Evolutionary conservation across 345 rosid genomes (phyloP), one percentile per base, ranked within the genome.

Genomic region (Lepidium didymum): DNA sequence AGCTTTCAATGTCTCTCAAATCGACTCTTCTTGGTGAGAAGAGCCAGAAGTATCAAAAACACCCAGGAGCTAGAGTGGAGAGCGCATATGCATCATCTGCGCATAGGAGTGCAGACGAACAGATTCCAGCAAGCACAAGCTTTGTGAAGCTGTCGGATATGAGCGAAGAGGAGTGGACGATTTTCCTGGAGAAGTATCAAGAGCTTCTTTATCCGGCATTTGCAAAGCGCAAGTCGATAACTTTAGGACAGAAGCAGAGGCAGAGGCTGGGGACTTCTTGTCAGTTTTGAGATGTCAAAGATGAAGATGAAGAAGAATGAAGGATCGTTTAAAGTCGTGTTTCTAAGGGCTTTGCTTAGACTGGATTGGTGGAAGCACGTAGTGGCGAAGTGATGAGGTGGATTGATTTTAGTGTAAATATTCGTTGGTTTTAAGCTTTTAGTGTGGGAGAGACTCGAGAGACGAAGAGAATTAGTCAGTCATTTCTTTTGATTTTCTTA

Each of bases 81-180:
- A 80, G 79, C 51, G 81, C 85, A 38, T 80, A 77, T 64, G 68
- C 77, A 27, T 86, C 87, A 46, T 83, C 88, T 33, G 96, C 90
- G 40, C 92, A 88, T 21, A 80, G 90, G 76, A 94, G 97, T 80
- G 97, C 97, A 8, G 88, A 86, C 19, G 96, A 89, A 81, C 97
- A 83, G 83, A 89, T 87, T 33, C 97, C 96, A 46, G 82, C 86
- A 1, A 85, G 91, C 59, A 72, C 44, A 62, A 88, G 90, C 82
- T 91, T 94, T 56, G 92, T 94, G 78, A 79, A 85, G 84, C 81
- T 91, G 57, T 83, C 92, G 8, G 95, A 91, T 73, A 81, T 94
- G 88, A 79, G 69, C 4, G 92, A 88, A 58, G 97, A 81, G 47
- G 94, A 84, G 40, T 90, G 98, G 98, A 33, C 36, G 1, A 36